Evolutionary conservation across 2,329 filamentous ascomycete genomes (phyloP).

Genomic region (Plenodomus biglobosus): DNA sequence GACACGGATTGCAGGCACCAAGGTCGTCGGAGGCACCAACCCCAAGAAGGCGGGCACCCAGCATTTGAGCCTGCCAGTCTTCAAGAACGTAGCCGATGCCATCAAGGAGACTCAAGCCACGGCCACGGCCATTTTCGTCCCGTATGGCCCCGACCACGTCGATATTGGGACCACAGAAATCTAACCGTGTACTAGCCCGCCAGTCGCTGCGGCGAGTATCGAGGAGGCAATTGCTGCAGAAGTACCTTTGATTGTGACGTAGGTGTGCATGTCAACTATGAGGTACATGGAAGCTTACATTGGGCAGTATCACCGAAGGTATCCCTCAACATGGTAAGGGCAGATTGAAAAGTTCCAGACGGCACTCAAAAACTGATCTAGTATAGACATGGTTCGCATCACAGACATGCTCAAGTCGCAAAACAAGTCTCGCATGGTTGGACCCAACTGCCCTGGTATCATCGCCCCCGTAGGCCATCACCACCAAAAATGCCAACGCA

Average conservation of each 20-base stretch:
- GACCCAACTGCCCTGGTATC: constrained; percentile 97
- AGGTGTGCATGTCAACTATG: constrained; percentile 25
- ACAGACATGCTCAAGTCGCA: constrained; percentile 97
- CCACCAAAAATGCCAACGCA: constrained; percentile 1
- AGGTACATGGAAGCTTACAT: constrained; percentile 29
- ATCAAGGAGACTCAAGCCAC: constrained; percentile 88
- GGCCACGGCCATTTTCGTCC: constrained; percentile 94
- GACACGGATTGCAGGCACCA: constrained; percentile 67
- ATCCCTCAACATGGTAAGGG: constrained; percentile 89
- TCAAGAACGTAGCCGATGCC: constrained; percentile 83
- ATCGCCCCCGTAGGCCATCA: constrained; percentile 66
- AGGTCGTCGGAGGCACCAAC: constrained; percentile 97
- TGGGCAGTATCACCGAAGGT: constrained; percentile 80
- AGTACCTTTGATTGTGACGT: constrained; percentile 90
- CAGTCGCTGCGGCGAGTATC: constrained; percentile 89
- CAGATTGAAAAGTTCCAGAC: neutral
- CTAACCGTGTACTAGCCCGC: constrained; percentile 63
- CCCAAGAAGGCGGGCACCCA: constrained; percentile 94
- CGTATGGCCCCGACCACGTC: constrained; percentile 56
- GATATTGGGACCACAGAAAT: constrained; percentile 1
- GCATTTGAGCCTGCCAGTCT: constrained; percentile 91
- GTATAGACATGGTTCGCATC: constrained; percentile 94
- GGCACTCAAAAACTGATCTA: constrained; percentile 16
- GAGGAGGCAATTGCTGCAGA: constrained; percentile 95
- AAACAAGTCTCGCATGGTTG: constrained; percentile 93